These are phyloP conservation scores for Globisporangium spiculum DNA, from an alignment of 352 stramenopile species.

Conservation along the genomic window DNA sequence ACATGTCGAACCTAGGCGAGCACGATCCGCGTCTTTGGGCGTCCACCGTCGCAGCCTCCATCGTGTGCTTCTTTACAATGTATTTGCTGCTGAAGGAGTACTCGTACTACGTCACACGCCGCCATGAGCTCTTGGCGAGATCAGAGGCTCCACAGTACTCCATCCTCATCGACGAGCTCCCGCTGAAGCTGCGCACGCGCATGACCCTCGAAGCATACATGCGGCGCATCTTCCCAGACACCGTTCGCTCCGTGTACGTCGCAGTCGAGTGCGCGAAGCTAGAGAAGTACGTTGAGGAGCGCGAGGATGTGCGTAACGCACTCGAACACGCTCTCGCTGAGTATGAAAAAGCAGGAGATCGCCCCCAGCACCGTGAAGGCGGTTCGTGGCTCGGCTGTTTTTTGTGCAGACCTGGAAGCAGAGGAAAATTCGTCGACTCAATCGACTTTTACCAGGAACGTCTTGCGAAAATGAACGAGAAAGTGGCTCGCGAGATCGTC, in stretches of 20 bases:
- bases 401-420: constrained; percentile 35
- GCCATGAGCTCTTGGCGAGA: constrained; percentile 55
- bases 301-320: constrained; percentile 37
- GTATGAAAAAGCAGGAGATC: constrained; percentile 34
- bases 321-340: constrained; percentile 57
- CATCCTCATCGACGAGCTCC: constrained; percentile 70
- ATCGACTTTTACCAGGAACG: constrained; percentile 64
- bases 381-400: constrained; percentile 42
- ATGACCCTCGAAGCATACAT: constrained; percentile 72
- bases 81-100: constrained; percentile 62
- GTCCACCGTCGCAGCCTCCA: constrained; percentile 44
- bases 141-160: constrained; percentile 68
- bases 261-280: constrained; percentile 62
- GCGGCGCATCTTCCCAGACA: constrained; percentile 61
- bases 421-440: constrained; percentile 40
- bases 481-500: constrained; percentile 53
- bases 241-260: constrained; percentile 63
- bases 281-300: constrained; percentile 49
- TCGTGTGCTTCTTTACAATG: constrained; percentile 58
- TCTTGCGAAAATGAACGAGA: constrained; percentile 53
- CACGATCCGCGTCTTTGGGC: constrained; percentile 61
- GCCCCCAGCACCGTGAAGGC: constrained; percentile 47
- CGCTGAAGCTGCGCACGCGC: constrained; percentile 49
- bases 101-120: constrained; percentile 49
- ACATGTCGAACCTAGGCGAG: constrained; percentile 69